Conservation (phyloP, 2,329 filamentous ascomycete species). For the Chalara sp. region DNA sequence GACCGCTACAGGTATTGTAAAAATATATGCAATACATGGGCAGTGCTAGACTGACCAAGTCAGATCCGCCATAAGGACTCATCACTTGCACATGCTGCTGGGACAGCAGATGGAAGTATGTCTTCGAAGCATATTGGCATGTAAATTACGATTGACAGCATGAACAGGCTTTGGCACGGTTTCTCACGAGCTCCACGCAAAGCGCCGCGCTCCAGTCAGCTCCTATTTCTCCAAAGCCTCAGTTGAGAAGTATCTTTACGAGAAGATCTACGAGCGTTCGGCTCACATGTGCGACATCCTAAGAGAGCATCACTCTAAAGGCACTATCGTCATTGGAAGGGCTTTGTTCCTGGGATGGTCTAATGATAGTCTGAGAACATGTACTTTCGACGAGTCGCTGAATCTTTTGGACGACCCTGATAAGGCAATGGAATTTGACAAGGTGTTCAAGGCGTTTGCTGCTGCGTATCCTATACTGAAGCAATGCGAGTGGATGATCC, state of each 20-base stretch:
- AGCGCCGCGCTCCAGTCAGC: slow-evolving; percentile 13
- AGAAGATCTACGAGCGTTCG: too few relatives aligned
- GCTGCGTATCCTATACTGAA: slow-evolving; percentile 12
- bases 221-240: slow-evolving; percentile 16
- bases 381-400: neutral
- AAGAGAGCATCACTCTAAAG: slow-evolving; percentile 1
- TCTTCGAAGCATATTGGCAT: too few relatives aligned
- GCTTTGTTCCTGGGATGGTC: slow-evolving; percentile 3
- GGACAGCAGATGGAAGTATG: too few relatives aligned
- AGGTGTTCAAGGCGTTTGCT: slow-evolving; percentile 8
- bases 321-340: slow-evolving; percentile 3
- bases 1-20: neutral
- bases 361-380: slow-evolving; percentile 1
- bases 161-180: neutral
- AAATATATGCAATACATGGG: neutral
- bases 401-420: slow-evolving; percentile 14
- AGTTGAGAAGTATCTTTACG: slow-evolving; percentile 9
- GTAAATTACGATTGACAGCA: too few relatives aligned
- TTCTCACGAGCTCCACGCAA: slow-evolving; percentile 13
- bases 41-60: neutral
- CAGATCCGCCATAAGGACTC: too few relatives aligned
- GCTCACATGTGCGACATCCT: slow-evolving; percentile 13
- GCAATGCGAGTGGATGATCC: neutral
- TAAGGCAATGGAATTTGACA: slow-evolving; percentile 22
- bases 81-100: too few relatives aligned